Conservation (phyloP, 208 protist species). For the Lotmaria passim region DNA sequence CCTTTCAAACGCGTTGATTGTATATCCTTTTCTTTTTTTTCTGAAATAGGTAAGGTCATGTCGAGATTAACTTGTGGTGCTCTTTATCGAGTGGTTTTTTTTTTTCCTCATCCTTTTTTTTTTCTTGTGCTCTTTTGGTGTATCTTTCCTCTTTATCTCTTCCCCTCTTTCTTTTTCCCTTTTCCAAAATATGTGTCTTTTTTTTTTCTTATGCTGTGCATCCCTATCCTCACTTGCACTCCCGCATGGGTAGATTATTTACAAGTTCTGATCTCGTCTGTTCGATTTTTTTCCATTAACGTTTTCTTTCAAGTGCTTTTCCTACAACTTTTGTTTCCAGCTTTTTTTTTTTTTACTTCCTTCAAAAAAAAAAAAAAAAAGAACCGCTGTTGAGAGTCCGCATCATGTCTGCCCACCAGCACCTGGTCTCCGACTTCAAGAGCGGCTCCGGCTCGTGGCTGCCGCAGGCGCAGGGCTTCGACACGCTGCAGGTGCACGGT, state of each 20-base stretch:
- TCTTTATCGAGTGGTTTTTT: neutral
- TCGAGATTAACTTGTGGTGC: too few relatives aligned
- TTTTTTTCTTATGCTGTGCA: too few relatives aligned
- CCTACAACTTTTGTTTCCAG: neutral
- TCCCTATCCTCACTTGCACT: too few relatives aligned
- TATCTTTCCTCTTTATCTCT: conserved; percentile 7
- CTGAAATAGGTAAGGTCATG: too few relatives aligned
- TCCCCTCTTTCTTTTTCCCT: too few relatives aligned
- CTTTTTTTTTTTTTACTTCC: conserved; percentile 18
- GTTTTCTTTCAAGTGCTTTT: too few relatives aligned
- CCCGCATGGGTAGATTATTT: too few relatives aligned
- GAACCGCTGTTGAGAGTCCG: conserved; percentile 1
- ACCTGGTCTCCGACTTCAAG: conserved; percentile 71
- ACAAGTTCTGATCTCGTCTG: too few relatives aligned
- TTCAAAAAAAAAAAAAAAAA: neutral
- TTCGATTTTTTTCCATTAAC: too few relatives aligned
- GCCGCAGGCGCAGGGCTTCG: conserved; percentile 68
- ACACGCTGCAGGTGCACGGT: conserved; percentile 84
- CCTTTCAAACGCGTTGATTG: too few relatives aligned
- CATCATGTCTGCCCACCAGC: conserved; percentile 72
- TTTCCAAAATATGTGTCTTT: neutral
- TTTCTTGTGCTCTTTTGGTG: too few relatives aligned
- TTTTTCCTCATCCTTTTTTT: neutral
- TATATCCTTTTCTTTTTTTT: too few relatives aligned
- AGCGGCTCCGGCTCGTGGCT: conserved; percentile 81